Evolutionary conservation across 208 protist genomes (phyloP), one percentile per base, ranked within the genome.

Genomic region (Crithidia mellificae): DNA sequence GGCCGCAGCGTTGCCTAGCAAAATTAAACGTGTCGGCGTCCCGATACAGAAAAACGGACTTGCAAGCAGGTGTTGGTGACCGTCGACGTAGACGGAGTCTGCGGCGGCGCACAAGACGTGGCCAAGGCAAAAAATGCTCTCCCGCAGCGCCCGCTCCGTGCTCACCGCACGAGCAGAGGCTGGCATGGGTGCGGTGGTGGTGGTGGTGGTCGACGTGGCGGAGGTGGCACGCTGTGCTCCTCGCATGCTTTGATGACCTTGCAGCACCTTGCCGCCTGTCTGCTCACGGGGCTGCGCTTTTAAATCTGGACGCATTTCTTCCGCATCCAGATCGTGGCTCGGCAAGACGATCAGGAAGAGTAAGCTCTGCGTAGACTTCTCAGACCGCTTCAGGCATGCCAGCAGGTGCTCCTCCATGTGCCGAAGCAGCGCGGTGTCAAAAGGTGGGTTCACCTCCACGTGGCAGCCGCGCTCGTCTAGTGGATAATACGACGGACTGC

Each of bases 361-460:
- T 24, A 91, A 43, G 36, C 71, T 77, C 53, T 64, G 51, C 39
- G 43, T 1, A 11, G 68, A 61, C 15, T 52, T 32, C 59, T 53
- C 39, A 22, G 55, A 54, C 20, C 30, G n/a, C 12, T 15, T 17
- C 20, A 91, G 59, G 32, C 68, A 62, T 1, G 44, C 12, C 8
- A 87, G 36, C 12, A 90, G 66, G 32, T 71, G 66, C 36, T 59
- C 59, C 55, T 73, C 68, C 72, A 91, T 83, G 22, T 78, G 68
- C 14, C 77, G 56, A 54, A 97, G 72, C 36, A 94, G 74, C 32
- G 88, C 68, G 0, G 85, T 74, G 51, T 90, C 87, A 67, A 91
- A 97, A 6, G 93, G 93, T 25, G 93, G 93, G 68, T 90, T 88
- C 22, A 88, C 84, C 76, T 97, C 88, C 54, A 84, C 86, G 39